phyloP scores from a whole-genome alignment of 164 flowering plant genomes.

The Saururus chinensis region DNA sequence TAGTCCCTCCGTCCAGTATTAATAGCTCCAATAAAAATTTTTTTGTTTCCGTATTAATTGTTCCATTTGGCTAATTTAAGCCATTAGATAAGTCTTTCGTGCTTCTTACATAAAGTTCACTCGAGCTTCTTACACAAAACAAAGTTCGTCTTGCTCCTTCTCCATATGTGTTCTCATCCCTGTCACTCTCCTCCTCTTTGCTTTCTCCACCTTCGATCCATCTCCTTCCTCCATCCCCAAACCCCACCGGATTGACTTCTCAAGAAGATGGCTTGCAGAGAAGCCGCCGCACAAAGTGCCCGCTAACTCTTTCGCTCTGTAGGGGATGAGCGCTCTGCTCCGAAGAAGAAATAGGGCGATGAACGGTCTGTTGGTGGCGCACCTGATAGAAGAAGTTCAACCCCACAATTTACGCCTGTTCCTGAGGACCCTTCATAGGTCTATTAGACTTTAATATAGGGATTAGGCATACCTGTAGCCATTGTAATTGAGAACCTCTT shows the following conservation, averaged over 20 bases:
- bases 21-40: too few relatives aligned
- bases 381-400: conserved; percentile 30
- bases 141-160: too few relatives aligned
- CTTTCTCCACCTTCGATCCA: conserved; percentile 48
- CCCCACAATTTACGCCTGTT: conserved; percentile 38
- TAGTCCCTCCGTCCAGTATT: too few relatives aligned
- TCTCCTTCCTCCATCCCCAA: background rate
- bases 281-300: background rate
- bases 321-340: conserved; percentile 63
- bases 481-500: too few relatives aligned
- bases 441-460: too few relatives aligned
- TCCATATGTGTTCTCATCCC: conserved; percentile 53
- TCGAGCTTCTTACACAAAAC: too few relatives aligned
- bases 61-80: too few relatives aligned
- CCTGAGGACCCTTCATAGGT: conserved; percentile 38
- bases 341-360: conserved; percentile 54
- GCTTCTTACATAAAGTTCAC: too few relatives aligned
- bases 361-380: conserved; percentile 65
- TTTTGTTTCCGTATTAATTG: too few relatives aligned
- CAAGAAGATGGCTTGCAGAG: conserved; percentile 25
- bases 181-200: conserved; percentile 62
- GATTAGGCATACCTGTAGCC: too few relatives aligned
- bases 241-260: background rate
- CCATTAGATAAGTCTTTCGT: too few relatives aligned
- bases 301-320: conserved; percentile 32